Evolutionary conservation across 805 yeast species (phyloP), one percentile per base, ranked within the genome.

Genomic region (Wickerhamomyces ciferrii): DNA sequence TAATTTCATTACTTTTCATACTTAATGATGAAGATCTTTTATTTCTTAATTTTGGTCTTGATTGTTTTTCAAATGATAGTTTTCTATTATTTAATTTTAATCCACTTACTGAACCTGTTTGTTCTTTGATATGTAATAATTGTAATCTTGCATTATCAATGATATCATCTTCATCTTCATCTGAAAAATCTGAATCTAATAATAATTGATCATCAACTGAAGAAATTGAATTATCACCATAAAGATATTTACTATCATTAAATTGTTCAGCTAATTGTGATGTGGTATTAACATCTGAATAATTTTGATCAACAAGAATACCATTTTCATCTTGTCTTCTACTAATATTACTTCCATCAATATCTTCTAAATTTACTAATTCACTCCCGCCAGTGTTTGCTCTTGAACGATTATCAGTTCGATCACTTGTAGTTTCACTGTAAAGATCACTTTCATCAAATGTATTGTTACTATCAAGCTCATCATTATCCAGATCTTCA

Each of bases 121-220:
- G 34, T 27, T 47, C 47, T 9, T 53, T 46, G n/a, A 50, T 65
- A 43, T 50, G 66, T 61, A 48, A 56, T 49, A 15, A 64, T 60
- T 8, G 68, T 63, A 46, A 61, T 59, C 41, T 65, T 57, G 48
- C 72, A 54, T n/a, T 72, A 44, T 66, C 75, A n/a, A 70, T 50
- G 39, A 68, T 68, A 39, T 62, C 63, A 39, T 63, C 70, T 39
- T 69, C 74, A 20, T 21, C 39, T 20, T 69, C 75, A 41, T 65
- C 66, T 25, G 67, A 60, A 43, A 65, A 59, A 39, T 62, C 70
- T n/a, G 69, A 63, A 38, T 54, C 62, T 21, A 59, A 40, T 8
- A 56, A 41, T 6, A 59, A 35, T 10, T 53, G 59, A 39, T 56
- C 59, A 46, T 63, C 65, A 31, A 62, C 61, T 11, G 69, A 56